A percentile compares a stretch with the other conserved stretches of the same genome.
Evolutionary conservation across 495 filamentous ascomycete species (phyloP).

Genomic region (Hypoxylon trugodes): DNA sequence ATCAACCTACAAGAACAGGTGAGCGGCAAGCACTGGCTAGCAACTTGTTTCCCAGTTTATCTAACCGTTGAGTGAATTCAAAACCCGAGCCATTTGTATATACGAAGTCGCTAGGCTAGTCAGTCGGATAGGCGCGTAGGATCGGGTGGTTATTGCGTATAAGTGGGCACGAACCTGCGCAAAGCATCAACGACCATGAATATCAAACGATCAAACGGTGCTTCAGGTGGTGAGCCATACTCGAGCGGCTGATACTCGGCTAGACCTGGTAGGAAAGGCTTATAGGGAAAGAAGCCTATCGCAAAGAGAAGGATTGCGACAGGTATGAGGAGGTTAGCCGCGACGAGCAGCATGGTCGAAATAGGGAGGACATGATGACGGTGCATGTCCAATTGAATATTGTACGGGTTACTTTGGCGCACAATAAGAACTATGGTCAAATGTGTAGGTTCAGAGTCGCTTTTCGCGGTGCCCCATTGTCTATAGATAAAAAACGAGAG

Average conservation of each 20-base stretch:
- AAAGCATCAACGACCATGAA: constrained; percentile 99
- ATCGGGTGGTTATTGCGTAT: background rate
- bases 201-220: constrained; percentile 85
- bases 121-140: constrained; percentile 6
- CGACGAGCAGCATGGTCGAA: constrained; percentile 59
- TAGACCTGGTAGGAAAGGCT: constrained; percentile 85
- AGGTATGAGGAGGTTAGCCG: constrained; percentile 80
- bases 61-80: constrained; percentile 85
- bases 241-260: constrained; percentile 66
- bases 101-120: constrained; percentile 83
- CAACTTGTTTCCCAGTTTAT: background rate
- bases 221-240: constrained; percentile 59
- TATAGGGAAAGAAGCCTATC: constrained; percentile 96
- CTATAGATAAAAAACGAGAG: constrained; percentile 6
- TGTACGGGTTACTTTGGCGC: background rate
- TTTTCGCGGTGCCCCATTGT: constrained; percentile 28
- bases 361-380: constrained; percentile 45
- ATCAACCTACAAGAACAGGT: constrained; percentile 71
- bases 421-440: background rate
- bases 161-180: constrained; percentile 72
- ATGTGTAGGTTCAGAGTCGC: background rate
- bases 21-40: constrained; percentile 18
- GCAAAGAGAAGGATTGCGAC: constrained; percentile 83
- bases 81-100: constrained; percentile 85
- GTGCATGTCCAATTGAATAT: constrained; percentile 39